Conservation (phyloP, 768 basidiomycete genomes). For the Amanita thiersii region DNA sequence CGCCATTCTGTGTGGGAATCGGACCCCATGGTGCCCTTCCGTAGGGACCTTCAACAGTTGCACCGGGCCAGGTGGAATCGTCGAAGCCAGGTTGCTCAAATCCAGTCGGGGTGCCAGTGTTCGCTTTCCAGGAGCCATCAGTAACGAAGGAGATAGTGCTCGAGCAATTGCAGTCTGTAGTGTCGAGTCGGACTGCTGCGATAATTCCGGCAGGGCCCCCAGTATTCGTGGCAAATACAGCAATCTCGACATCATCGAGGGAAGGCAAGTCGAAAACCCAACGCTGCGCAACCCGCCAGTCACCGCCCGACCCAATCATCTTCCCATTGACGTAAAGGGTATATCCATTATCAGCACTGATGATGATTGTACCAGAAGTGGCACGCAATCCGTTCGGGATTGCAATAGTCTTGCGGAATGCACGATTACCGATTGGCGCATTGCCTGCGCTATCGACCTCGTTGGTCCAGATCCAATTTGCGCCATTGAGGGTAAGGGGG, state of each 20-base stretch:
- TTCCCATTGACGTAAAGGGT: slow-evolving; percentile 5
- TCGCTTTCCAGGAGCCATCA: not conserved
- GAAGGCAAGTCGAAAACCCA: not conserved
- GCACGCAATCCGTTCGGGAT: not conserved
- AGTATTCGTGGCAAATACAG: not conserved
- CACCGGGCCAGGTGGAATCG: not conserved
- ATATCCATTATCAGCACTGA: slow-evolving; percentile 4
- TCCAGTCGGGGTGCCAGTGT: not conserved
- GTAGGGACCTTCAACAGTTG: not conserved
- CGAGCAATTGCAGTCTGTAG: not conserved
- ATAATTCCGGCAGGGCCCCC: slow-evolving; percentile 3
- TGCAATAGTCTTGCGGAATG: slow-evolving; percentile 1
- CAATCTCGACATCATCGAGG: not conserved
- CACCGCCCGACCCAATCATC: not conserved
- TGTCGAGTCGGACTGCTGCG: not conserved
- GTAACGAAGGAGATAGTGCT: not conserved
- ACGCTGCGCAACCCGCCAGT: not conserved
- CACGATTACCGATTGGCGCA: slow-evolving; percentile 8
- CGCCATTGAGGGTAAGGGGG: slow-evolving; percentile 15
- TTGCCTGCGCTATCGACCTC: slow-evolving; percentile 13
- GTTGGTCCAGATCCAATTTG: slow-evolving; percentile 26
- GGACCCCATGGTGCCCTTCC: not conserved
- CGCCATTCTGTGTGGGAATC: not conserved
- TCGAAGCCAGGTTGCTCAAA: not conserved
- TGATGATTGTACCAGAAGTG: slow-evolving; percentile 4